Base-by-base conservation (phyloP, 1,284 basidiomycete species). In the Sporisorium graminicola region DNA sequence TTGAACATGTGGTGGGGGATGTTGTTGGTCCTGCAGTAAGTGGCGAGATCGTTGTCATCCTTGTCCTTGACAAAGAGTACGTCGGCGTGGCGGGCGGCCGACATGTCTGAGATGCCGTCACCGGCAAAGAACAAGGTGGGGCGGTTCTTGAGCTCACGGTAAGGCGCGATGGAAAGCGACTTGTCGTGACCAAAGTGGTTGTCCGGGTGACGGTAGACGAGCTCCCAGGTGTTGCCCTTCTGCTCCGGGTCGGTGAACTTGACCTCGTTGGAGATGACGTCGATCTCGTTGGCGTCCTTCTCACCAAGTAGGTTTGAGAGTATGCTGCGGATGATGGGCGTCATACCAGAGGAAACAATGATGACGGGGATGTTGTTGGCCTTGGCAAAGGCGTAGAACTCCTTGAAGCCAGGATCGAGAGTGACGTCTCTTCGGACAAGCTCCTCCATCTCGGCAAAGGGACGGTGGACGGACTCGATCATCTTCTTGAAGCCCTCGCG, bases 51-150 rank as follows among this genome's bases (percentile, higher is more conserved):
- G 69, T 85, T 85, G 76, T 85, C 83, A 74, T 83, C 37, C 80
- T 83, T 82, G 70, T 85, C 82, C 78, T 85, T 85, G 52, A 85
- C 83, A 43, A 84, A 85, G 49, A 85, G 77, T 3, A 84, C 80
- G 50, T 85, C 83, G 33, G 83, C 83, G 74, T 85, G 83, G n/a
- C 80, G 75, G 1, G 83, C 83, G 14, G 83, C 83, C 22, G 80
- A 82, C 82, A 85, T 85, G 80, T 85, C 83, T 47, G 82, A 84
- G 58, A 85, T 83, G 37, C 83, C 83, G 58, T 85, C 83, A 52
- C 83, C 83, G 52, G 83, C 83, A 52, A 85, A 85, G 82, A 84
- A 83, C 55, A 85, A 74, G 8, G 79, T 75, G 13, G 83, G 83
- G 13, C 75, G 75, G 63, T 83, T 81, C 40, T 76, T 66, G 43